Conservation (phyloP, 257 asterid genomes). For the Nyctanthes arbortristis region DNA sequence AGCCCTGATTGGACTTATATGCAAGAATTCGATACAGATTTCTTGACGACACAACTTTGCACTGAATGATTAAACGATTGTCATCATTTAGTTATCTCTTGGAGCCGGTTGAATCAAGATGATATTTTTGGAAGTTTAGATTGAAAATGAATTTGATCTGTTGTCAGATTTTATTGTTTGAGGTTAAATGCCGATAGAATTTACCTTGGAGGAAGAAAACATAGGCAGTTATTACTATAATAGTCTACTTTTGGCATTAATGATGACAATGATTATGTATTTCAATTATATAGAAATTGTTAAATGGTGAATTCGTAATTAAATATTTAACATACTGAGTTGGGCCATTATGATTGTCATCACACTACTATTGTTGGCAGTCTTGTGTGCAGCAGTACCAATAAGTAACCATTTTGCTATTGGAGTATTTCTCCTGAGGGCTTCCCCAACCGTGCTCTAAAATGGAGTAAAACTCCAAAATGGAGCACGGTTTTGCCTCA, state of each 20-base stretch:
- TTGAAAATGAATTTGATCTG: neutral
- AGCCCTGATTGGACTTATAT: conserved; percentile 1
- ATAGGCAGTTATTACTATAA: neutral
- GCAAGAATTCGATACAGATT: neutral
- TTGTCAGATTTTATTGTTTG: conserved; percentile 9
- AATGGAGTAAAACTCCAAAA: too few species aligned
- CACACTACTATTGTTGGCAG: neutral
- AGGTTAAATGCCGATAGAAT: conserved; percentile 4
- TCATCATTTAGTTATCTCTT: neutral
- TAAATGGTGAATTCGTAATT: too few species aligned
- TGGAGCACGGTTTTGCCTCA: too few species aligned
- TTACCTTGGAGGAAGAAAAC: neutral
- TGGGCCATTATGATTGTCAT: neutral
- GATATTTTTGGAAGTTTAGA: neutral
- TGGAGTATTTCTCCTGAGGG: too few species aligned
- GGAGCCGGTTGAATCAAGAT: neutral
- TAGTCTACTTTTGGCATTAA: too few species aligned
- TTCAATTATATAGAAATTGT: neutral
- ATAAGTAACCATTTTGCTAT: neutral
- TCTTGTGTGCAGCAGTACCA: neutral
- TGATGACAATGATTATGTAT: neutral
- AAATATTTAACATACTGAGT: neutral
- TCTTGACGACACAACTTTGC: neutral
- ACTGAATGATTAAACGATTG: neutral
- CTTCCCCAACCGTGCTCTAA: too few species aligned